Evolutionary conservation across 176 grass and related monocot species (phyloP), one percentile per base, ranked within the genome.

Genomic region (Oryza rufipogon): DNA sequence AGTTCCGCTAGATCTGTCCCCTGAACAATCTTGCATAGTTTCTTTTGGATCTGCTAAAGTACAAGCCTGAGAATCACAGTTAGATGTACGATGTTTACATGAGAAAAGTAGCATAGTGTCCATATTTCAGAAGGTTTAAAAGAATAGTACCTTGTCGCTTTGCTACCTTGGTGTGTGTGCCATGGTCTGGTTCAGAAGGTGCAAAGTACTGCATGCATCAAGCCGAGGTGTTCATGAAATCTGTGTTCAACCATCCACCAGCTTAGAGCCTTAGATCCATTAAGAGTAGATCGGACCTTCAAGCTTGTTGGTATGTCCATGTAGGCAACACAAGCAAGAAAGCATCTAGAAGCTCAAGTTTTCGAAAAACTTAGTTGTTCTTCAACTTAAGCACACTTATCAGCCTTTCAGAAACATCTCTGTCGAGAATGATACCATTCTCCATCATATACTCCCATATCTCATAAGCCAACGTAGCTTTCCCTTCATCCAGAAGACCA

Each of bases 401-500:
- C 75, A 94, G 65, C 80, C 90, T 89, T 68, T 90, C 92, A 22
- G 92, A 94, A 83, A 92, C 47, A 69, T 87, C 82, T 80, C 45
- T 88, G 23, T 94, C 90, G 1, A 94, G 92, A 86, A 87, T 78
- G 32, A 92, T 88, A 32, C 88, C 88, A 74, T 90, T 90, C 47
- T 90, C 88, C 79, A 86, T 86, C 88, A 90, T 90, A 82, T 92
- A 87, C 74, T 94, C 92, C 90, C 90, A 92, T 74, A 94, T 84
- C 49, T 82, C 90, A 83, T 82, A 92, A 86, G 92, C 87, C 54
- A 85, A 11, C 46, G 80, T 76, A 74, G 76, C 70, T 82, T 86
- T 94, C 23, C 92, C 89, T 36, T 87, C 87, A 54, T 92, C 88
- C 60, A 94, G 58, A 82, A 94, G 90, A 73, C 92, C 82, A 28